Percentiles rank a stretch among this genome's conserved stretches.
phyloP scores from a whole-genome alignment of 768 basidiomycete species.

The Xanthoconium stramineum region DNA sequence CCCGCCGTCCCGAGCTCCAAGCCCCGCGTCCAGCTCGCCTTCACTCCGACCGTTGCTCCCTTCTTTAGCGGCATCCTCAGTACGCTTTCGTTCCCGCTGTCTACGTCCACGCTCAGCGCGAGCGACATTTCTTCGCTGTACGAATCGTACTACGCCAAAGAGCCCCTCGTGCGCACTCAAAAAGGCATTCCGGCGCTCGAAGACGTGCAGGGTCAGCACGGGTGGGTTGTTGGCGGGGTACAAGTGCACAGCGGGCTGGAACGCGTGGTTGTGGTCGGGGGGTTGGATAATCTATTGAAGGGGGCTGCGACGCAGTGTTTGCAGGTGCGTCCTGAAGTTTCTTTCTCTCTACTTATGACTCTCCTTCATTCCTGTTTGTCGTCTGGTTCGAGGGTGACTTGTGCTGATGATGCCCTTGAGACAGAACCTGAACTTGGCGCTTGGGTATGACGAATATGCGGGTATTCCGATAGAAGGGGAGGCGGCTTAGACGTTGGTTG shows the following conservation, averaged over 20 bases:
- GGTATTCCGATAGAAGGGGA: constrained; percentile 55
- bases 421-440: constrained; percentile 85
- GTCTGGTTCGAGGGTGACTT: neutral
- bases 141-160: constrained; percentile 69
- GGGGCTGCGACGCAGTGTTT: constrained; percentile 99
- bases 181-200: constrained; percentile 68
- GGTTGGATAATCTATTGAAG: constrained; percentile 94
- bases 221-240: constrained; percentile 89
- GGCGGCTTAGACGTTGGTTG: constrained; percentile 1
- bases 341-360: neutral
- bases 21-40: constrained; percentile 59
- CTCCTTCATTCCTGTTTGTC: neutral
- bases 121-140: constrained; percentile 71
- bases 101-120: constrained; percentile 56
- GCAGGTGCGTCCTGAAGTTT: constrained; percentile 58
- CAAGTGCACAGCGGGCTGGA: constrained; percentile 89
- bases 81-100: constrained; percentile 79
- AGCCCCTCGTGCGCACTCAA: constrained; percentile 67
- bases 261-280: constrained; percentile 93
- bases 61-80: constrained; percentile 98
- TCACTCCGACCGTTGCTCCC: constrained; percentile 82
- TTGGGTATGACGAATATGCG: constrained; percentile 82
- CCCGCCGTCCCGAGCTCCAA: neutral
- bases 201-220: constrained; percentile 81
- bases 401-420: neutral